These are phyloP conservation scores for Ascoidea asiatica DNA, from an alignment of 805 yeast genomes.

Conservation along the genomic window DNA sequence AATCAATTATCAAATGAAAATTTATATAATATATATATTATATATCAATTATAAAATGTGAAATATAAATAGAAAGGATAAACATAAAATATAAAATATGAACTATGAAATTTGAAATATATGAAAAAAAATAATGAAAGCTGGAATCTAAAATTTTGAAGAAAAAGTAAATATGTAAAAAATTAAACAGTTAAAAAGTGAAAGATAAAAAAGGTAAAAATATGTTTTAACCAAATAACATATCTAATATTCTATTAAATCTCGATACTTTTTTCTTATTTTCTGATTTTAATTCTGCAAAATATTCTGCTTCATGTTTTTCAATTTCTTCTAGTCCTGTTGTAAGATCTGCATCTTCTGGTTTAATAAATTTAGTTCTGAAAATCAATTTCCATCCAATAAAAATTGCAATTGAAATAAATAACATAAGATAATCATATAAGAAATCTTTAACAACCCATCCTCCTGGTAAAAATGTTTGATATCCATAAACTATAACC, in stretches of 20 bases:
- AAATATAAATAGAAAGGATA: no score
- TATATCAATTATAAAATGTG: no score
- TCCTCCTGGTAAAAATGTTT: conserved; percentile 50
- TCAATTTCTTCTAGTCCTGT: conserved; percentile 45
- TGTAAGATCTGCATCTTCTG: conserved; percentile 37
- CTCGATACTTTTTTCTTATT: neutral
- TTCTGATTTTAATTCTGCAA: neutral
- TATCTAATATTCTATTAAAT: neutral
- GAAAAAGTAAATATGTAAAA: no score
- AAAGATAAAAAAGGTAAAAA: no score
- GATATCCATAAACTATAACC: conserved; percentile 55
- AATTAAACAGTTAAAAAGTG: no score
- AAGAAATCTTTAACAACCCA: conserved; percentile 54
- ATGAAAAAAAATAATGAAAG: no score
- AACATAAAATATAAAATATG: no score
- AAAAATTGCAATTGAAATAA: conserved; percentile 35
- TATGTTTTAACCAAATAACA: neutral
- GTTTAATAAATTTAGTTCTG: conserved; percentile 29
- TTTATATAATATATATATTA: no score
- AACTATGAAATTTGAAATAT: no score
- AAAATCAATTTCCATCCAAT: conserved; percentile 38
- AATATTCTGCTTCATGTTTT: conserved; percentile 32
- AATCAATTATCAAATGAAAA: no score
- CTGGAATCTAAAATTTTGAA: no score
- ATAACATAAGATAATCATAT: conserved; percentile 62